Percentiles rank a stretch among this genome's conserved stretches.
phyloP scores from a whole-genome alignment of 1,139 yeast species.

The Yamadazyma spencermartinsiae region DNA sequence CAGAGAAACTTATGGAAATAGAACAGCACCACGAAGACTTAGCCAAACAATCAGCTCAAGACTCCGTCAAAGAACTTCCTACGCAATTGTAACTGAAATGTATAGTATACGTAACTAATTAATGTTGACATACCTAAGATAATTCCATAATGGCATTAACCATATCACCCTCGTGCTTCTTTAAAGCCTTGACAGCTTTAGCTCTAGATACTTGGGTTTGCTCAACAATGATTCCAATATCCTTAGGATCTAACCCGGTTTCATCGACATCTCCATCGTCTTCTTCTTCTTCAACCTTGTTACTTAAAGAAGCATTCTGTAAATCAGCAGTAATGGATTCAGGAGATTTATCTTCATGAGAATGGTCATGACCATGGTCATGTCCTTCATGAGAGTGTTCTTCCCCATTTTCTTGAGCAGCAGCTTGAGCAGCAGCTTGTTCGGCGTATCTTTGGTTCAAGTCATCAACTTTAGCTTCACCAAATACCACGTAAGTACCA shows the following conservation, averaged over 20 bases:
- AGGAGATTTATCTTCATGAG: conserved; percentile 49
- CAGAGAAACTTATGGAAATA: conserved; percentile 4
- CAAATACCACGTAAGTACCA: conserved; percentile 94
- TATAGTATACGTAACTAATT: conserved; percentile 3
- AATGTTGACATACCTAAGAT: conserved; percentile 36
- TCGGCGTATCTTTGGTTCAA: conserved; percentile 76
- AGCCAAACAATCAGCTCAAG: background rate
- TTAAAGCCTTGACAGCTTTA: conserved; percentile 89
- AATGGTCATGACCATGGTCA: conserved; percentile 30
- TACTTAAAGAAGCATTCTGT: conserved; percentile 69
- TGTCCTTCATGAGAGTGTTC: conserved; percentile 16
- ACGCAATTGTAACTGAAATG: background rate
- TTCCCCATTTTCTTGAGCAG: conserved; percentile 37
- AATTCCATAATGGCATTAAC: conserved; percentile 95
- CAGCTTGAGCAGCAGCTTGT: conserved; percentile 70
- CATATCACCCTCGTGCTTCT: conserved; percentile 87
- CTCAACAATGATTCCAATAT: conserved; percentile 79
- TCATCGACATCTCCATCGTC: conserved; percentile 75
- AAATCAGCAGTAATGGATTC: conserved; percentile 89
- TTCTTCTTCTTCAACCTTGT: conserved; percentile 47
- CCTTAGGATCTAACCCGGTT: conserved; percentile 76
- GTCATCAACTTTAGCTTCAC: conserved; percentile 97
- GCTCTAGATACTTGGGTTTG: conserved; percentile 88
- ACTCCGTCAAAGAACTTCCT: background rate
- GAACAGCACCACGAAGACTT: background rate